These are phyloP conservation scores for Gossypium ekmanianum DNA, from an alignment of 345 rosid species.

Conservation along the genomic window DNA sequence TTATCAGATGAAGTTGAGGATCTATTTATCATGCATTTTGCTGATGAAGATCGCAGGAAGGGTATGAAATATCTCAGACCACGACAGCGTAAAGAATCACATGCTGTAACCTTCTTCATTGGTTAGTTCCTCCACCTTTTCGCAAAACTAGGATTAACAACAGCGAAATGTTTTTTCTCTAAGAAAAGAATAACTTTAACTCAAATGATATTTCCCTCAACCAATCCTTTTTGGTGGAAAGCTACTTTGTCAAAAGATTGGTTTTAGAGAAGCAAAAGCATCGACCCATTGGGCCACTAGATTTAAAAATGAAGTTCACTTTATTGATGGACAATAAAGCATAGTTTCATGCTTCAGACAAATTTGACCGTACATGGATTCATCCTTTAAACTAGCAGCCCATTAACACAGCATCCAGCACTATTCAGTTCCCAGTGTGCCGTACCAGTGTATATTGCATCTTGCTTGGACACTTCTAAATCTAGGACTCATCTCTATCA, in stretches of 20 bases:
- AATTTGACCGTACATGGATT: constrained; percentile 15
- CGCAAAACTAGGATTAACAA: background rate
- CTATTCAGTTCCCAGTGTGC: constrained; percentile 5
- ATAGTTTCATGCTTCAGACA: constrained; percentile 27
- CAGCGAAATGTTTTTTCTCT: background rate
- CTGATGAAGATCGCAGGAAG: constrained; percentile 76
- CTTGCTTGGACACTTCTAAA: constrained; percentile 15
- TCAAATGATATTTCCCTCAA: constrained; percentile 8
- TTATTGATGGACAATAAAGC: constrained; percentile 50
- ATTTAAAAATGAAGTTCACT: constrained; percentile 24
- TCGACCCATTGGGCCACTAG: constrained; percentile 49
- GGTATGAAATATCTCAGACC: constrained; percentile 91
- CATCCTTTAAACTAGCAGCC: constrained; percentile 12
- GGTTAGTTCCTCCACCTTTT: constrained; percentile 48
- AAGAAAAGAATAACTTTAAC: background rate
- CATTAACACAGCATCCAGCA: constrained; percentile 10
- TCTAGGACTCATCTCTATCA: constrained; percentile 1
- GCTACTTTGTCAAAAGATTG: constrained; percentile 25
- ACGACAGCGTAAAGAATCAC: constrained; percentile 77
- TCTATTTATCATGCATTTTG: constrained; percentile 74
- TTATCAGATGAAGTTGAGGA: constrained; percentile 88
- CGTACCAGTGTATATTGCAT: background rate
- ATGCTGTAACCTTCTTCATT: constrained; percentile 78
- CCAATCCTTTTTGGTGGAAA: constrained; percentile 24
- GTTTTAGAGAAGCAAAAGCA: constrained; percentile 23